These are phyloP conservation scores for Fomitiporia mediterranea DNA, from an alignment of 1,284 basidiomycete genomes.

Conservation along the genomic window DNA sequence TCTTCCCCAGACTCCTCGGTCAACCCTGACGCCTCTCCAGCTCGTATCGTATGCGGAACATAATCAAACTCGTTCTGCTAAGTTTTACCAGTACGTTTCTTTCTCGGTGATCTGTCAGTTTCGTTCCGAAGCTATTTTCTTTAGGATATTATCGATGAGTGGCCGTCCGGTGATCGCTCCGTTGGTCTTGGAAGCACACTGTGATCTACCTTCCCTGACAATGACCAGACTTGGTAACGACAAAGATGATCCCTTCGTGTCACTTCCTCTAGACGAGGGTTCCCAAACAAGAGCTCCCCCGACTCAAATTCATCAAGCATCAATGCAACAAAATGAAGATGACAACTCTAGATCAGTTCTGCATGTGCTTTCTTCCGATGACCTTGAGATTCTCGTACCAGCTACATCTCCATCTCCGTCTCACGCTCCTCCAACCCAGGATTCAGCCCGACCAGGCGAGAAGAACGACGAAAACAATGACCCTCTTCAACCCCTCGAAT, in stretches of 20 bases:
- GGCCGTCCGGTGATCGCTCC: neutral
- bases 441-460: neutral
- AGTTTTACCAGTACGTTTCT: slow-evolving; percentile 1
- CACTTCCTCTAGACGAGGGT: neutral
- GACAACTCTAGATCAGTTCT: neutral
- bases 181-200: neutral
- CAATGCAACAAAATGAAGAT: neutral
- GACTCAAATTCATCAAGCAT: neutral
- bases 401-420: neutral
- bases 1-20: neutral
- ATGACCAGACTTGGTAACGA: neutral
- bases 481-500: neutral
- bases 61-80: neutral
- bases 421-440: neutral
- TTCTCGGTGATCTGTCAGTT: neutral
- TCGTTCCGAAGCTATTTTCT: neutral
- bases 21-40: neutral
- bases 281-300: neutral
- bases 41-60: slow-evolving; percentile 12
- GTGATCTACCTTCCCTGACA: neutral
- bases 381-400: neutral
- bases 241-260: neutral
- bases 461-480: neutral
- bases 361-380: too few species aligned
- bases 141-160: neutral